Base-by-base conservation (phyloP, 108 stramenopile genomes). In the Bacterosira constricta region DNA sequence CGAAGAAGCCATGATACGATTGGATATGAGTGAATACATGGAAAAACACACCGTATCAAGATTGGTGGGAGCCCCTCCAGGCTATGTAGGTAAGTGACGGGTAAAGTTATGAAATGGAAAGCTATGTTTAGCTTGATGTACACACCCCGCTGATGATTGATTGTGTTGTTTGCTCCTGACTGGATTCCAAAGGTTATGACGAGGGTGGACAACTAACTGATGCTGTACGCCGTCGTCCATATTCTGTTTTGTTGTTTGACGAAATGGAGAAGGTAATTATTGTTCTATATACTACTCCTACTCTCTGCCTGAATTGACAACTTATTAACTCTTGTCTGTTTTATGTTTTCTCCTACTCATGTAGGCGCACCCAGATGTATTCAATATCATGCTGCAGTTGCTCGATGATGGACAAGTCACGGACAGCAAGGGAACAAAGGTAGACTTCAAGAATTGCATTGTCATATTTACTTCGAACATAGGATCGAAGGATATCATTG, bases 151-250 rank as follows among this genome's bases (percentile, higher is more conserved):
- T 42, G n/a, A n/a, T 1, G 1, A 3, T 17, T 58, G 17, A 3
- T 58, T 12, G 29, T 18, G 7, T 37, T 20, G 18, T 34, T 34
- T 58, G 35, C 2, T 30, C 20, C 32, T 11, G 7, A n/a, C n/a
- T 62, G 23, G 83, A 84, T 45, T 96, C 96, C 66, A 95, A 96
- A 7, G 98, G 98, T 10, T 96, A 98, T 73, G 98, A 99, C 37
- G 96, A 97, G 71, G 99, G 99, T 42, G 99, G 99, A 23, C 98
- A 99, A 74, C 90, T 99, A 42, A 99, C 99, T 17, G 98, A 99
- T 63, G 98, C 98, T 12, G 92, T 99, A 26, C 88, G 97, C 17
- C 89, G 97, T 29, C 88, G 93, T 26, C 99, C 99, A 4, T 99
- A 99, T 74, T 85, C 94, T 12, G 98, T 99, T 17, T 60, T 99